phyloP scores from a whole-genome alignment of 805 yeast genomes.

The Soucietia sequanensis region DNA sequence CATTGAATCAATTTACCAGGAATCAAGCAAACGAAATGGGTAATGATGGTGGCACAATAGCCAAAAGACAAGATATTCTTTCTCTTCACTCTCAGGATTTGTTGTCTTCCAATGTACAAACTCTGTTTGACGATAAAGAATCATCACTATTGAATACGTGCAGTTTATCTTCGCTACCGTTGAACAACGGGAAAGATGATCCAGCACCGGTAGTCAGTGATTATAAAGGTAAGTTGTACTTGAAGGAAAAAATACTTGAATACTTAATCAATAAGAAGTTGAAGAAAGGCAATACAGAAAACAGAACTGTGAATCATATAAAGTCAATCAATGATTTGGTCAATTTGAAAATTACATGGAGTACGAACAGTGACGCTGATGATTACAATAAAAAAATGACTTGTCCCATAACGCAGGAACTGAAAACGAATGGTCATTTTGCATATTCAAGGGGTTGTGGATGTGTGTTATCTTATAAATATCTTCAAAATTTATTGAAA shows the following conservation, averaged over 20 bases:
- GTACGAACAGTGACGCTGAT: no score
- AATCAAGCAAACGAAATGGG: slow-evolving; percentile 18
- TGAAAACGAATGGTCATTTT: slow-evolving; percentile 14
- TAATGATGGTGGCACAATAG: slow-evolving; percentile 75
- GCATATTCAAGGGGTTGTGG: slow-evolving; percentile 39
- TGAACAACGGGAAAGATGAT: slow-evolving; percentile 25
- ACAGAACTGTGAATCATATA: slow-evolving; percentile 20
- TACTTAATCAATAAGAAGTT: slow-evolving; percentile 40
- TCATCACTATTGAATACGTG: slow-evolving; percentile 47
- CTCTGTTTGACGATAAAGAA: slow-evolving; percentile 16
- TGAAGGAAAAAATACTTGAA: slow-evolving; percentile 62
- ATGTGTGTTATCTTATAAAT: slow-evolving; percentile 30
- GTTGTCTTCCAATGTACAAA: slow-evolving; percentile 17
- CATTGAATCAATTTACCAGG: neutral
- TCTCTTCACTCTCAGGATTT: slow-evolving; percentile 18
- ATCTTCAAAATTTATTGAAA: slow-evolving; percentile 16
- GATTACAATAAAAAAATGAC: slow-evolving; percentile 12
- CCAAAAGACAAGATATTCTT: slow-evolving; percentile 52
- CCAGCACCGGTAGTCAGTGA: slow-evolving; percentile 61
- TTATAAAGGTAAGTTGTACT: slow-evolving; percentile 60
- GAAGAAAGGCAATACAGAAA: no score
- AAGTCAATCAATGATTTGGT: slow-evolving; percentile 24
- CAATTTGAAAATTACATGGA: slow-evolving; percentile 22
- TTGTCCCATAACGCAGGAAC: slow-evolving; percentile 32
- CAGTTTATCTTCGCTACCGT: slow-evolving; percentile 39